Conservation (phyloP, 1,139 yeast species). For the Waltiozyma sp. region DNA sequence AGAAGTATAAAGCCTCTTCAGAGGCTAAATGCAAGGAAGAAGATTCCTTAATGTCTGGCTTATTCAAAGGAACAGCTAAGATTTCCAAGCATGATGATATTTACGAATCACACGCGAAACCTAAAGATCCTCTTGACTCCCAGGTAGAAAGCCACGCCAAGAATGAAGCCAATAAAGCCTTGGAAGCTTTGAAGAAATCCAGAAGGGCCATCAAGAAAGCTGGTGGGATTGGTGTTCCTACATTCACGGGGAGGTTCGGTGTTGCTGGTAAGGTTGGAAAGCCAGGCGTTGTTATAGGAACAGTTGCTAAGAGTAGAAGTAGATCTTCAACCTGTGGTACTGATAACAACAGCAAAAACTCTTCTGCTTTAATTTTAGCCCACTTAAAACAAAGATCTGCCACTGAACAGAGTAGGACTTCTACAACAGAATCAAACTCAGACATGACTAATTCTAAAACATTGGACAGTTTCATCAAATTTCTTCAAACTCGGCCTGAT, state of each 20-base stretch:
- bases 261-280: conserved; percentile 48
- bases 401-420: not conserved
- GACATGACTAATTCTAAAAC: conserved; percentile 22
- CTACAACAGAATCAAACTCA: not conserved
- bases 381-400: conserved; percentile 11
- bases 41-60: conserved; percentile 60
- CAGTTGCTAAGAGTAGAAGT: conserved; percentile 2
- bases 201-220: conserved; percentile 52
- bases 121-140: conserved; percentile 29
- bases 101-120: conserved; percentile 40
- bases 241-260: conserved; percentile 95
- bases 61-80: conserved; percentile 57
- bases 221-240: conserved; percentile 65
- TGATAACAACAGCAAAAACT: conserved; percentile 3
- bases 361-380: conserved; percentile 14
- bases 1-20: conserved; percentile 36
- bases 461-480: conserved; percentile 27
- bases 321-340: conserved; percentile 2
- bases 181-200: conserved; percentile 59
- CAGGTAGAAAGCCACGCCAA: conserved; percentile 69
- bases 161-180: conserved; percentile 67
- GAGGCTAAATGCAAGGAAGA: conserved; percentile 31
- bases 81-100: conserved; percentile 75
- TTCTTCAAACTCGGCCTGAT: conserved; percentile 26
- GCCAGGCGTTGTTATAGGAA: conserved; percentile 1